phyloP scores from a whole-genome alignment of 768 basidiomycete genomes.

The Mycena alexandri region DNA sequence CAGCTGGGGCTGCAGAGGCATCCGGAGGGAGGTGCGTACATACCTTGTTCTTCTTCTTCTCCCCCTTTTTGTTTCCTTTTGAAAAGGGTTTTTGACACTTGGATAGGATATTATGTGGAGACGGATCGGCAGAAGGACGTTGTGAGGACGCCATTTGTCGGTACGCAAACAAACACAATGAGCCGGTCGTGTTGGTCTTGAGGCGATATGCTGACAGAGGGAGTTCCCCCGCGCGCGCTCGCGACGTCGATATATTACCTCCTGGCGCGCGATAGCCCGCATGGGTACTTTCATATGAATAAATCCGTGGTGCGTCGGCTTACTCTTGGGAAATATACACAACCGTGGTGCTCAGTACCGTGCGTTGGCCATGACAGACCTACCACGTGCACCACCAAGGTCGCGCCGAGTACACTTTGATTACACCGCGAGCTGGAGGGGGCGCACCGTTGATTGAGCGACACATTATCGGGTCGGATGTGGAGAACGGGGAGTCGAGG shows the following conservation, averaged over 20 bases:
- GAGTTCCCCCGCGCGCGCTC: constrained; percentile 46
- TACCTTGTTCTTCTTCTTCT: no score
- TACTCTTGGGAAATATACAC: neutral
- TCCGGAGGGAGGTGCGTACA: constrained; percentile 17
- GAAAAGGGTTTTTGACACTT: neutral
- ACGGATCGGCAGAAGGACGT: constrained; percentile 14
- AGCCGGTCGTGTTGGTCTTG: neutral
- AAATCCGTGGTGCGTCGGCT: constrained; percentile 56
- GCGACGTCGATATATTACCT: constrained; percentile 65
- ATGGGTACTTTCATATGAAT: constrained; percentile 60
- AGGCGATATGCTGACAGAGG: constrained; percentile 13
- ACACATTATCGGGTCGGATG: constrained; percentile 58
- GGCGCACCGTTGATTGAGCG: constrained; percentile 49
- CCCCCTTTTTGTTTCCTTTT: no score
- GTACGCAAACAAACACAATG: neutral
- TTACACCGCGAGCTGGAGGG: constrained; percentile 40
- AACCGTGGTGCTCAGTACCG: neutral
- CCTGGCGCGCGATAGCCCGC: constrained; percentile 53
- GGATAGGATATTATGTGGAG: constrained; percentile 16
- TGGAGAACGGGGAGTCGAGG: constrained; percentile 56
- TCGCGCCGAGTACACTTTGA: constrained; percentile 63
- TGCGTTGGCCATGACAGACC: constrained; percentile 48
- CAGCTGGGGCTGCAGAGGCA: constrained; percentile 11
- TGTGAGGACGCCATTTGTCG: constrained; percentile 23
- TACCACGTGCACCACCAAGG: constrained; percentile 67